Evolutionary conservation across 768 basidiomycete genomes (phyloP), one percentile per base, ranked within the genome.

Genomic region (Gyrodon lividus): DNA sequence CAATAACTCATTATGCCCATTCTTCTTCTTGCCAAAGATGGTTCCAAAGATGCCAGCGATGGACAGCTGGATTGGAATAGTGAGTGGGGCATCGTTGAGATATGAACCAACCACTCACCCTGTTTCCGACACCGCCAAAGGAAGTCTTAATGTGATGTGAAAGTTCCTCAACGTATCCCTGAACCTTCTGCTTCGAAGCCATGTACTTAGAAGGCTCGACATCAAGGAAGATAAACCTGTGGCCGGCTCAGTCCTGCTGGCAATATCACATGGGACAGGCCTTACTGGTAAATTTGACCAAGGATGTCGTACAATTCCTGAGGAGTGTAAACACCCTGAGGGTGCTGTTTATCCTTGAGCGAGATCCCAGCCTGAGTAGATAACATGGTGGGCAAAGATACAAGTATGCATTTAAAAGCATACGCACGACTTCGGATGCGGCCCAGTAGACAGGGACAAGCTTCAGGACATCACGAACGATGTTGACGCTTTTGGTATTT

Each of bases 181-280:
- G 75, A 6, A 80, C 80, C 50, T 75, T 79, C 40, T 73, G 68
- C 56, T 79, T 74, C 20, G 83, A 61, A 19, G 77, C 73, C 77
- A 85, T 78, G 24, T 82, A 67, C 58, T 82, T 80, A 1, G 79
- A 73, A 2, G 78, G 61, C 46, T 87, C 86, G 19, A 82, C 72
- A 46, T 90, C 82, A 30, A 91, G 76, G 81, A 92, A 92, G 52
- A 92, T 71, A 64, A 79, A 90, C 37, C 89, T 91, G 56, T 4
- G 2, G 19, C 23, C 17, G 10, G 28, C 16, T 48, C n/a, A 50
- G n/a, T 40, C 17, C 30, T n/a, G 42, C 26, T 5, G 24, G 24
- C 4, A n/a, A 24, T 0, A 14, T 34, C 17, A 23, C 10, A 3
- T 5, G 14, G 9, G 9, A 23, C 7, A n/a, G 33, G 28, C 17